Conservation (phyloP, 768 basidiomycete genomes). For the Baorangia bicolor region DNA sequence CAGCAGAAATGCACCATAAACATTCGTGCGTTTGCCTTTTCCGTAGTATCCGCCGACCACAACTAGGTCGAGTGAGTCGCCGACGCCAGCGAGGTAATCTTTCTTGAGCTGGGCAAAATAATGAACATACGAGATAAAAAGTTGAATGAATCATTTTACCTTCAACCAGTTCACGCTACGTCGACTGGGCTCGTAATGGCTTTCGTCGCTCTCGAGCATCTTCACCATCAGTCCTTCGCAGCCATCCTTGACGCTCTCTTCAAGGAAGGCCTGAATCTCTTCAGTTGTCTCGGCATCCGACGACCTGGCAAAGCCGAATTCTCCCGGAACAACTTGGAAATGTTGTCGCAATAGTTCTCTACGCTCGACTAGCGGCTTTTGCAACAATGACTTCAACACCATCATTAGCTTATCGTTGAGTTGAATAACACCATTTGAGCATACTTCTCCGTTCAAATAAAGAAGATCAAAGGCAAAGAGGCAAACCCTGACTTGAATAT, state of each 20-base stretch:
- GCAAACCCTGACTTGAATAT: constrained; percentile 95
- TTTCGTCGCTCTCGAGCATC: constrained; percentile 90
- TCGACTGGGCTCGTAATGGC: constrained; percentile 93
- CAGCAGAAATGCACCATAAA: constrained; percentile 96
- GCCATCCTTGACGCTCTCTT: constrained; percentile 96
- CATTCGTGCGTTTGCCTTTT: constrained; percentile 95
- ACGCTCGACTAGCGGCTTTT: constrained; percentile 70
- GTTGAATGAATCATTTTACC: constrained; percentile 42
- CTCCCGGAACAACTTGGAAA: constrained; percentile 79
- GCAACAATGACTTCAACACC: constrained; percentile 69
- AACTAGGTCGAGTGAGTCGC: constrained; percentile 95
- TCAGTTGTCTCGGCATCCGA: constrained; percentile 88
- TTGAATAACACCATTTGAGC: background rate
- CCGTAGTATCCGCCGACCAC: constrained; percentile 98
- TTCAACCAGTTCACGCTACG: constrained; percentile 98
- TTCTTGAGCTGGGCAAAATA: constrained; percentile 78
- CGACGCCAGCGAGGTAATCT: constrained; percentile 94
- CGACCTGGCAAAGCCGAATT: constrained; percentile 91
- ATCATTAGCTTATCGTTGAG: background rate
- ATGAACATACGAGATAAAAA: background rate
- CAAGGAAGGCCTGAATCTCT: constrained; percentile 92
- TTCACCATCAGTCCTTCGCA: constrained; percentile 99
- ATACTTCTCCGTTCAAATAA: constrained; percentile 95
- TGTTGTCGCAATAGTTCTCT: constrained; percentile 74
- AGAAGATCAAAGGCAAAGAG: constrained; percentile 95